Conservation (phyloP, 257 asterid species). For the Coffea eugenioides region DNA sequence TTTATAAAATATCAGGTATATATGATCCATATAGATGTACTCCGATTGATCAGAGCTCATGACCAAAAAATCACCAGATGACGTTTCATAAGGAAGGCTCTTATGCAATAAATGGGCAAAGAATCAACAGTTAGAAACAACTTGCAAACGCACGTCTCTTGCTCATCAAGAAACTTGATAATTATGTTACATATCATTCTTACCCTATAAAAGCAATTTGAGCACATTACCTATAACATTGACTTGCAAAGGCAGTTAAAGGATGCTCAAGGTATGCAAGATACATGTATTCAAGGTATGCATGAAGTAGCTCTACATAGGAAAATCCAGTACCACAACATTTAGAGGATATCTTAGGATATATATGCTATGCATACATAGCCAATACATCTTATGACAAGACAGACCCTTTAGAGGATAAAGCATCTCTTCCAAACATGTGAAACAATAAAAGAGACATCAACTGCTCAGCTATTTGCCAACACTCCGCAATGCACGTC, state of each 20-base stretch:
- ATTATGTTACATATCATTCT: not conserved
- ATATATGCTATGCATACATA: not conserved
- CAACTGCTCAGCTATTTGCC: conserved; percentile 6
- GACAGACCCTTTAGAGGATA: not conserved
- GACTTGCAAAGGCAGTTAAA: not conserved
- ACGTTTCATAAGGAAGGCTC: not conserved
- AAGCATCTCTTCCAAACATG: conserved; percentile 2
- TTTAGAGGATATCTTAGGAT: not conserved
- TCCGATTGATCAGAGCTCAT: not conserved
- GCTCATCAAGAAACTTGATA: not conserved
- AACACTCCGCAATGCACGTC: not conserved
- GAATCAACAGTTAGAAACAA: not conserved
- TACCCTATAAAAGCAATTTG: not conserved
- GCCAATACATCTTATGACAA: not conserved
- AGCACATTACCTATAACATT: not conserved
- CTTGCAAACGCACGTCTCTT: not conserved
- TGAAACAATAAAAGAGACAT: not conserved
- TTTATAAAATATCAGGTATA: not conserved
- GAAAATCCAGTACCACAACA: not conserved
- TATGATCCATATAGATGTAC: not conserved
- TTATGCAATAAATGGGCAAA: not conserved
- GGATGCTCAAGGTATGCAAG: not conserved
- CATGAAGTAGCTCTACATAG: conserved; percentile 1
- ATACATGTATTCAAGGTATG: not conserved
- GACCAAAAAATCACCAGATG: no score